Base-by-base conservation (phyloP, 2,329 filamentous ascomycete genomes). In the Fusarium sp. region DNA sequence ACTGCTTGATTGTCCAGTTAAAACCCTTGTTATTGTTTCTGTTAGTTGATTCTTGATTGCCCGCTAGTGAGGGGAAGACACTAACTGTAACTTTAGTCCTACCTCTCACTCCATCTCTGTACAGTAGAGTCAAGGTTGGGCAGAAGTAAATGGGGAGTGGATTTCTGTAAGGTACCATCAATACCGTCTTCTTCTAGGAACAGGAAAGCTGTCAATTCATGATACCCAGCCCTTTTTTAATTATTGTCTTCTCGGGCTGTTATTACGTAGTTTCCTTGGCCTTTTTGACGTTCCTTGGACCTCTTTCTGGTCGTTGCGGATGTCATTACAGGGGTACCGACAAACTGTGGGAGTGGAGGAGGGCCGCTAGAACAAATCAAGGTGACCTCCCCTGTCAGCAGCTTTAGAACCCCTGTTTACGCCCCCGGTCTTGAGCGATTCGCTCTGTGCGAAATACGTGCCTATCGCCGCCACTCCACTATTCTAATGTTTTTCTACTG, bases 1-100 rank as follows among this genome's bases (percentile, higher is more conserved):
- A 52, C 27, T 34, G 45, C 24, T 59, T 59, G 34, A 40, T 42
- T 40, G 22, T 68, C 52, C 43, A 53, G 5, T 63, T 27, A 47
- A 27, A 30, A 63, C 30, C 60, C 60, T 47, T 63, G 60, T 18
- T 18, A 43, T 22, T 27, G 24, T 27, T 16, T n/a, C 50, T 42
- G 50, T 29, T 27, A 29, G 50, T 44, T 61, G 30, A 49, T 30
- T 63, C 46, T 55, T 46, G 60, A 56, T 47, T 61, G 25, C 16
- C 58, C 60, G n/a, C 60, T 63, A 63, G 32, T 20, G 42, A 34
- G 27, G n/a, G 29, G 43, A 42, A 27, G n/a, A 27, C 32, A 42
- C 29, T 27, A 25, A 46, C 32, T 54, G 24, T 20, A 38, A 24
- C 25, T 38, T 43, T 38, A 38, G 34, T 38, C 34, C 34, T 38